Evolutionary conservation across 441 rosid species (phyloP), one percentile per base, ranked within the genome.

Genomic region (Brassica balearica): DNA sequence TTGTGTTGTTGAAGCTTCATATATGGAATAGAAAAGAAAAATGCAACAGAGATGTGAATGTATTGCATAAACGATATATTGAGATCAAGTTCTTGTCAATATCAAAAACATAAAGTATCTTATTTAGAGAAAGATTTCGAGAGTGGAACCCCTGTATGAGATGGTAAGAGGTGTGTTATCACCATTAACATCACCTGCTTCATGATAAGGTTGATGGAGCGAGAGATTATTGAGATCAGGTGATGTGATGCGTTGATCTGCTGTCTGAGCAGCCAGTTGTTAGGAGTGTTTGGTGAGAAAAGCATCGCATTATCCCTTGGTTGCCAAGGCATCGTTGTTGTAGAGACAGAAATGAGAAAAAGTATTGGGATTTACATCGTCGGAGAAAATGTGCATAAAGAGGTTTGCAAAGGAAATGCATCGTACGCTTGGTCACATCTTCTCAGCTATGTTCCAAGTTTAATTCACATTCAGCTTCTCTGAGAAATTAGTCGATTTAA

Each of bases 371-470:
- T 51, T 51, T 51, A 51, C 56, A n/a, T 51, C 12, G 65, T n/a
- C 32, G 19, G 38, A 61, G 65, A 25, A 27, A 23, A 25, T 27
- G 8, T 61, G 65, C 38, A 25, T 25, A 61, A 11, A 25, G 8
- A 11, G 12, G 17, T 60, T 11, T 4, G 10, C 22, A 12, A 27
- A 27, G 36, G 0, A 60, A 60, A 60, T 12, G 6, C 8, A 61
- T 5, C 27, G 27, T 20, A 29, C 9, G 59, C 5, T 65, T 0
- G 10, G 17, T 48, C 70, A 43, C 32, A 10, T 66, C 17, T 66
- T 53, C 56, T 19, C 11, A 22, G 34, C 25, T 66, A 66, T 43
- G 70, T 41, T 66, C 46, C 46, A 38, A 38, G 46, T 38, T 38
- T 43, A 43, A 10, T 43, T 43, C 51, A 43, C 51, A 43, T 43